A percentile compares a stretch with the other conserved stretches of the same genome.
Evolutionary conservation across 805 yeast genomes (phyloP).

Genomic region (Tetrapisispora fleetii): DNA sequence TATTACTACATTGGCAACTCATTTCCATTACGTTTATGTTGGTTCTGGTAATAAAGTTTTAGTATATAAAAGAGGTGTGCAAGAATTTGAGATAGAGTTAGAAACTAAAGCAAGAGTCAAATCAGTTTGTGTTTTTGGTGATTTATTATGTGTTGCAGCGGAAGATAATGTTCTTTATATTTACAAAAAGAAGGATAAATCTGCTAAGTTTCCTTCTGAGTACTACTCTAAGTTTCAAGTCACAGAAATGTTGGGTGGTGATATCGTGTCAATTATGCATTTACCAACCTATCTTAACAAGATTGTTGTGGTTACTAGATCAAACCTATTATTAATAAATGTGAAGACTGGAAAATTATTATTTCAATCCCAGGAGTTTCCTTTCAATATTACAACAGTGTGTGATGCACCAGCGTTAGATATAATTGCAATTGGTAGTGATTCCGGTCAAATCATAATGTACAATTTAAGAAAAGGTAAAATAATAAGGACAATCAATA

Average conservation of each 20-base stretch:
- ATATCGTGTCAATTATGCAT: conserved; percentile 50
- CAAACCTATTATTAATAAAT: conserved; percentile 54
- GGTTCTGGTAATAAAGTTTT: conserved; percentile 65
- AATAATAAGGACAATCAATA: conserved; percentile 40
- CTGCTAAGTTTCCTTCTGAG: conserved; percentile 43
- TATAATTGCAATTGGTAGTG: conserved; percentile 66
- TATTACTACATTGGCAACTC: conserved; percentile 67
- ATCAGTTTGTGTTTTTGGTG: conserved; percentile 63
- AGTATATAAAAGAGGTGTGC: conserved; percentile 70
- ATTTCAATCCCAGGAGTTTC: conserved; percentile 45
- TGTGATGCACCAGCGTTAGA: conserved; percentile 85
- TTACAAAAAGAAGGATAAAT: conserved; percentile 37
- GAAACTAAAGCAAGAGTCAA: conserved; percentile 32
- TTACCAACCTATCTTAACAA: conserved; percentile 91
- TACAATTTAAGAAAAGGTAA: conserved; percentile 61
- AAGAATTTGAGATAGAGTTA: conserved; percentile 33
- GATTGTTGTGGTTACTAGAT: conserved; percentile 69
- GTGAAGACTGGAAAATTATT: conserved; percentile 67
- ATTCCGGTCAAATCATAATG: conserved; percentile 54
- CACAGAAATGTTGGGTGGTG: conserved; percentile 53
- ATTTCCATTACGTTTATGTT: conserved; percentile 75
- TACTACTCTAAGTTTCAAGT: conserved; percentile 54
- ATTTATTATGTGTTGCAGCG: conserved; percentile 53
- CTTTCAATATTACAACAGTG: conserved; percentile 53
- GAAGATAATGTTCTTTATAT: conserved; percentile 38